Percentiles rank a stretch among this genome's conserved stretches.
Evolutionary conservation across 2,329 filamentous ascomycete species (phyloP).

Genomic region (Aaosphaeria pasadenensis): DNA sequence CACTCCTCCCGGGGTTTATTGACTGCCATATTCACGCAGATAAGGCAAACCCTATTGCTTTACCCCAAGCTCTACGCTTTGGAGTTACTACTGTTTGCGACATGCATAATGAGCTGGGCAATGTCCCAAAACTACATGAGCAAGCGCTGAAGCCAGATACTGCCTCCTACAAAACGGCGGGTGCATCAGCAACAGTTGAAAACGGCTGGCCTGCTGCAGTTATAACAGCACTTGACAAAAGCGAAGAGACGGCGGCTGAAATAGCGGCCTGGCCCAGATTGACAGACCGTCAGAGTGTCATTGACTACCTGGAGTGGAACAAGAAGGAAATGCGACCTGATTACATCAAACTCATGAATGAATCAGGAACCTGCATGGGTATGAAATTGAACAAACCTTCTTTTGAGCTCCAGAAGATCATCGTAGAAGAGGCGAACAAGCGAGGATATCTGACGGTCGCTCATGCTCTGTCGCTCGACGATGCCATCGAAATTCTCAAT

Average conservation of each 20-base stretch:
- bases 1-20: constrained; percentile 50
- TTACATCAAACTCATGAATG: constrained; percentile 54
- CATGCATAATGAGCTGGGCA: constrained; percentile 41
- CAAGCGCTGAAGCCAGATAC: constrained; percentile 30
- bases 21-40: constrained; percentile 51
- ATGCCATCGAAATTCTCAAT: constrained; percentile 41
- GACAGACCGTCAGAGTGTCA: constrained; percentile 40
- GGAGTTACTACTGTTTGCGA: constrained; percentile 53
- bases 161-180: constrained; percentile 50
- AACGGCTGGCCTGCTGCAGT: constrained; percentile 52
- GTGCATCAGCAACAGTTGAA: constrained; percentile 49
- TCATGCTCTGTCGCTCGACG: constrained; percentile 38
- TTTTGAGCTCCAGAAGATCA: constrained; percentile 43
- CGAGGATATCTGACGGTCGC: constrained; percentile 39
- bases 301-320: constrained; percentile 41
- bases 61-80: constrained; percentile 47
- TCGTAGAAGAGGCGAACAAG: constrained; percentile 41
- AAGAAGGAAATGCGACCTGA: constrained; percentile 41
- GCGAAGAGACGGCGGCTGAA: constrained; percentile 33
- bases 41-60: constrained; percentile 36
- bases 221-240: constrained; percentile 38
- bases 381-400: constrained; percentile 37
- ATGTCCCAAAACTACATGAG: constrained; percentile 26
- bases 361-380: constrained; percentile 43
- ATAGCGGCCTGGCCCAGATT: constrained; percentile 49